Evolutionary conservation across 2,329 filamentous ascomycete species (phyloP), one percentile per base, ranked within the genome.

Genomic region (Colletotrichum costaricense): DNA sequence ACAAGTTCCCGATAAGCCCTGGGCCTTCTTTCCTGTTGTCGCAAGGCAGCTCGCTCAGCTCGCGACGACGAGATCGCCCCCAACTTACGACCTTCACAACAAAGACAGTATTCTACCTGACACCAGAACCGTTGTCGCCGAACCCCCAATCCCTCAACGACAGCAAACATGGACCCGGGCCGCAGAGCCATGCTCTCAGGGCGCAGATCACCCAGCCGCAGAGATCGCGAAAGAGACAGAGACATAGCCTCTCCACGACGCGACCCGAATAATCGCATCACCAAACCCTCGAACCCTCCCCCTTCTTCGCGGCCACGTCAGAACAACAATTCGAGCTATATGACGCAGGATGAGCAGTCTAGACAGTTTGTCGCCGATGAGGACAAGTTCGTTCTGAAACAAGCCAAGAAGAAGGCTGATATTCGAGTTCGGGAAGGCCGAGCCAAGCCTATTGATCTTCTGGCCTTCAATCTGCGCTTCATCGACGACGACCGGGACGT

Each of bases 321-420:
- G 73, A 74, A 66, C 78, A 63, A 80, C 75, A 66, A 77, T 46
- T 78, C 82, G n/a, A 82, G 80, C 67, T 89, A 88, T 77, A 84
- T 94, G 74, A 93, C 93, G 71, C 90, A 95, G 80, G 93, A 95
- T 78, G 92, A 95, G 79, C 93, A 95, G 80, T 93, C 92, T 76
- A 88, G 92, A 30, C 89, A 93, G 79, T 99, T 97, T 88, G 94
- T 98, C 24, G 94, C 96, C 65, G 94, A 97, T 78, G 97, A 99
- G 82, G 97, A 99, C 85, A 92, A 93, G 76, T 99, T 99, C 80
- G 97, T 98, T 69, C 86, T 99, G 79, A 95, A 95, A 83, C 97
- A 99, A 84, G 93, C 96, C 59, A 99, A 98, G 88, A 98, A 97
- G 87, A 98, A 98, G 86, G 96, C 97, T 55, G 94, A 95, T 76